Conservation (phyloP, 1,284 basidiomycete species). For the Kalmanozyma brasiliensis region DNA sequence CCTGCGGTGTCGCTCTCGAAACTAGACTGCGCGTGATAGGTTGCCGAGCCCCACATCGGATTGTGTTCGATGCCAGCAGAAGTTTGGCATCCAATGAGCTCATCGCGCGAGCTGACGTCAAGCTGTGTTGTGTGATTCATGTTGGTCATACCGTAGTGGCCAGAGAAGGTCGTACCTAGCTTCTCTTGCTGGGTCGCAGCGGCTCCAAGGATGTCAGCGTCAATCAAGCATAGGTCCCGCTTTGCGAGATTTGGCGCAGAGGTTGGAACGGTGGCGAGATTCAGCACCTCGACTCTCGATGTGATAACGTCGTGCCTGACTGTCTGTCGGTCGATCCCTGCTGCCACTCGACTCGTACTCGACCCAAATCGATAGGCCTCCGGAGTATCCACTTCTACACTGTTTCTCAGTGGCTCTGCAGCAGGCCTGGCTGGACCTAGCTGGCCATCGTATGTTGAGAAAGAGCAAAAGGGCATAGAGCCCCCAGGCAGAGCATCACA, state of each 20-base stretch:
- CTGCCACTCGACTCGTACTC: no score
- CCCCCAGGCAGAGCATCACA: neutral
- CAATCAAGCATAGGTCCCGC: no score
- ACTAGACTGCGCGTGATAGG: neutral
- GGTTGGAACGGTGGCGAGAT: no score
- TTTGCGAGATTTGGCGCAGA: no score
- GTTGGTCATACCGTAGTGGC: neutral
- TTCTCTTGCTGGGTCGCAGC: neutral
- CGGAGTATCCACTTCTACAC: no score
- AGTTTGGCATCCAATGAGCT: neutral
- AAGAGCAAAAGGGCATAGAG: neutral
- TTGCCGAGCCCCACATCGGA: slow-evolving; percentile 18
- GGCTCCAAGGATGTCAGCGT: no score
- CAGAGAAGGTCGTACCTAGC: neutral
- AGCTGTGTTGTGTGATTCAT: neutral
- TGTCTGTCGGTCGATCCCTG: no score
- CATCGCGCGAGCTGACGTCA: slow-evolving; percentile 1
- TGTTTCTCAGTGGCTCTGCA: neutral
- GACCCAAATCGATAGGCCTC: no score
- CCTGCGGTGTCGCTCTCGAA: neutral
- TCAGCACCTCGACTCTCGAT: no score
- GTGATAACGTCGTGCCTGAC: no score
- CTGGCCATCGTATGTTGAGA: neutral
- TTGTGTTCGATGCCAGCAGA: neutral
- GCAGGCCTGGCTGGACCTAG: neutral